Evolutionary conservation across 148 eudicot genomes (phyloP), one percentile per base, ranked within the genome.

Genomic region (Pharnaceum exiguum): DNA sequence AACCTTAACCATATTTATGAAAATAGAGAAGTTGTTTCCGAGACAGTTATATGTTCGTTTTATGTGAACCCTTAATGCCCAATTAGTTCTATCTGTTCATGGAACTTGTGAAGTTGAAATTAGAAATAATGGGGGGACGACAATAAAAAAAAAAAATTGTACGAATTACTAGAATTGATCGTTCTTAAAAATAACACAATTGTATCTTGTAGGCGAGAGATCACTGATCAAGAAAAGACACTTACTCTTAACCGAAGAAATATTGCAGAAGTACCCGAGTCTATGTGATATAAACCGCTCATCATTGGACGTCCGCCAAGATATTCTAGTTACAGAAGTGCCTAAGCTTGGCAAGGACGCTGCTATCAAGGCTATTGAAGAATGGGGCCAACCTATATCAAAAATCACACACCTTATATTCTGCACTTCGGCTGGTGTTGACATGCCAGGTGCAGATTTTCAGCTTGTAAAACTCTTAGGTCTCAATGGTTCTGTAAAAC

Each of bases 391-490:
- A 11, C 55, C 72, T 40, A 68, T 60, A 23, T 68, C 72, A 15
- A 68, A 60, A 42, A 68, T 68, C 72, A 68, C 72, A 29, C 72
- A 68, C 31, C 37, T 68, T 47, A 46, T 68, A 48, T n/a, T 68
- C 27, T 60, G 66, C 66, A 68, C 72, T 23, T 51, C 72, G 38
- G 51, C 66, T 17, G 72, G 72, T 6, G 72, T 68, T 42, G 72
- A 68, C 55, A 60, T 68, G 66, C 72, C 72, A 7, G 72, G 72
- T 1, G 72, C 72, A 10, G 72, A 68, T 47, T 68, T 60, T 48
- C 72, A 68, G 54, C 72, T 68, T 48, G 45, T 60, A 52, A 68
- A 68, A 39, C 66, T 68, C 48, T 60, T 68, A 7, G 72, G 72
- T 24, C 72, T 68, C 27, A 39, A 43, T 12, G 60, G 66, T 10